Conservation (phyloP, 1,284 basidiomycete genomes). For the Apiotrichum porosum region DNA sequence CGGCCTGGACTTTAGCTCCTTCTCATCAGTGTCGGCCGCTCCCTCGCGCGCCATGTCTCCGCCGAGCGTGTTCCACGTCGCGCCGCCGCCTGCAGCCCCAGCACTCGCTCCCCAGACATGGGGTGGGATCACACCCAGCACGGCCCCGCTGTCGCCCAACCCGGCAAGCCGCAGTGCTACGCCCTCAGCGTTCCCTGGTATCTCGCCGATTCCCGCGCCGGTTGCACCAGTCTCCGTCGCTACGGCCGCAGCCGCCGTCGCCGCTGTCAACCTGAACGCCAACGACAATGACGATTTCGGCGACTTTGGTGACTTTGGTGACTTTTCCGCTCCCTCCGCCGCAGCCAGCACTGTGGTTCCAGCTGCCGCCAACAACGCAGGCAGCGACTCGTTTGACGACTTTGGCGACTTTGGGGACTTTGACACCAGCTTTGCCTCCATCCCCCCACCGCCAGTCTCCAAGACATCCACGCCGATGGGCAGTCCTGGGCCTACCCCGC, state of each 20-base stretch:
- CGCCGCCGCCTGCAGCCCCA: not conserved
- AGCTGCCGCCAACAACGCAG: too few relatives aligned
- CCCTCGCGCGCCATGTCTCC: too few relatives aligned
- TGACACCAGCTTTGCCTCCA: not conserved
- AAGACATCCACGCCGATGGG: not conserved
- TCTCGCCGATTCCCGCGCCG: not conserved
- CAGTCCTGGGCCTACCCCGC: constrained; percentile 6
- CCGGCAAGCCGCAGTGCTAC: not conserved
- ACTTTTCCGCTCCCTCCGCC: not conserved
- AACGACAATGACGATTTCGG: constrained; percentile 12
- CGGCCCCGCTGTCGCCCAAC: too few relatives aligned
- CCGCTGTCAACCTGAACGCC: not conserved
- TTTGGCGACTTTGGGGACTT: constrained; percentile 16
- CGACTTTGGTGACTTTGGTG: constrained; percentile 10
- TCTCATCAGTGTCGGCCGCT: too few relatives aligned
- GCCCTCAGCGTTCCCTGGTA: not conserved
- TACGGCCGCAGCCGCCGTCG: too few relatives aligned
- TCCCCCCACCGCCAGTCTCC: not conserved
- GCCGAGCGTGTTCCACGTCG: too few relatives aligned
- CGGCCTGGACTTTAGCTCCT: too few relatives aligned
- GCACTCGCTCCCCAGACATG: too few relatives aligned
- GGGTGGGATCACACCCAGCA: too few relatives aligned
- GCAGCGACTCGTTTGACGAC: not conserved
- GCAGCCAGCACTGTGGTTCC: not conserved
- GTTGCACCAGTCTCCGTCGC: not conserved